A percentile compares a stretch with the other conserved stretches of the same genome.
These are phyloP conservation scores for Leishmania gerbilli DNA, from an alignment of 208 protist species.

Conservation along the genomic window DNA sequence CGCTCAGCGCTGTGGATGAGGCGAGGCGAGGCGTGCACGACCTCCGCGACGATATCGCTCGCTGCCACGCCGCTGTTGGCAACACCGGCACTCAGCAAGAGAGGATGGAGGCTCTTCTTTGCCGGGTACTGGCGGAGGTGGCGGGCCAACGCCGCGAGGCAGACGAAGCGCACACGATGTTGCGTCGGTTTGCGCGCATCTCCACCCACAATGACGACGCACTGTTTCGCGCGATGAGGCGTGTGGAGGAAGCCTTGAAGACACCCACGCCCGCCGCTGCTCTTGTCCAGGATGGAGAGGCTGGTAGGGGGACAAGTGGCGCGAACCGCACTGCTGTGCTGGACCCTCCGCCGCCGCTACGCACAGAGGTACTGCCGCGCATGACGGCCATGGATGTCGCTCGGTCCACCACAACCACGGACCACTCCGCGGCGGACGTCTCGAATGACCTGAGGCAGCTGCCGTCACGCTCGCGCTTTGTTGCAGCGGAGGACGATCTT, in stretches of 20 bases:
- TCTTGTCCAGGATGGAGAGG: too few relatives aligned
- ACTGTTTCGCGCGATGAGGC: slow-evolving; percentile 2
- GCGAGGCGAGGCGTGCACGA: not conserved
- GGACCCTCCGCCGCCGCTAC: not conserved
- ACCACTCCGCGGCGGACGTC: not conserved
- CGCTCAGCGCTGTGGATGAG: not conserved
- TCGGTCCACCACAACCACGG: not conserved
- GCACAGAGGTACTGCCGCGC: not conserved
- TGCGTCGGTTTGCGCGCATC: slow-evolving; percentile 7
- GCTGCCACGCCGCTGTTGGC: not conserved
- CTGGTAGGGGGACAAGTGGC: not conserved
- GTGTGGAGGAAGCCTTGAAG: slow-evolving; percentile 1
- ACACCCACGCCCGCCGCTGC: not conserved
- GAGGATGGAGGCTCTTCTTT: slow-evolving; percentile 2
- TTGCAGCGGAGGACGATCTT: not conserved
- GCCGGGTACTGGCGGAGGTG: not conserved
- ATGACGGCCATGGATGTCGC: not conserved
- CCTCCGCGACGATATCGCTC: not conserved
- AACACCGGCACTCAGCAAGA: not conserved
- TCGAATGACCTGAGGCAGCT: not conserved
- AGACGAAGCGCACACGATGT: not conserved
- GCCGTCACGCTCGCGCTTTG: not conserved
- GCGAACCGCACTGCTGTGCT: too few relatives aligned
- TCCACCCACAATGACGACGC: slow-evolving; percentile 15
- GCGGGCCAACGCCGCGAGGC: not conserved